These are phyloP conservation scores for Raffaelea albimanens DNA, from an alignment of 2,329 filamentous ascomycete species.

Conservation along the genomic window DNA sequence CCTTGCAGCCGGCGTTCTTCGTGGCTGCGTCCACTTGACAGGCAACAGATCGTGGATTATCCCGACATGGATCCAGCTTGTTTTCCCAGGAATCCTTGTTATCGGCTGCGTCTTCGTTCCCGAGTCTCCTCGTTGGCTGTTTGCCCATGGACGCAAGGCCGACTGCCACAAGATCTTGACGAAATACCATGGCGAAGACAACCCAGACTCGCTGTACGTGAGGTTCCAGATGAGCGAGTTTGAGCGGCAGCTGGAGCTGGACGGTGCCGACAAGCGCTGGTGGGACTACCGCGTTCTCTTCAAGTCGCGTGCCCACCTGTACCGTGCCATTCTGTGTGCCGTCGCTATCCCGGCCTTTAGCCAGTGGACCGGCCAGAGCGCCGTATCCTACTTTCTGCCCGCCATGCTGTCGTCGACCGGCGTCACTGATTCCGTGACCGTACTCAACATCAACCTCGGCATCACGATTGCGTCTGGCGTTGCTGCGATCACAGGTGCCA, in stretches of 20 bases:
- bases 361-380: conserved; percentile 35
- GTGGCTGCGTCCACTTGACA: conserved; percentile 6
- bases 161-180: conserved; percentile 22
- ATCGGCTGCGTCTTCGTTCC: conserved; percentile 12
- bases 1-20: conserved; percentile 4
- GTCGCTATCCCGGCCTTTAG: conserved; percentile 31
- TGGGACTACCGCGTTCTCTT: conserved; percentile 35
- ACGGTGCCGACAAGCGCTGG: conserved; percentile 33
- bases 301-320: conserved; percentile 22
- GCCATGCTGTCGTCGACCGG: conserved; percentile 20
- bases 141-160: conserved; percentile 14
- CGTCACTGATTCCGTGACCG: conserved; percentile 34
- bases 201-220: conserved; percentile 22
- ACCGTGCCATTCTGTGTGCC: conserved; percentile 32
- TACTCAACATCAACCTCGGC: conserved; percentile 40
- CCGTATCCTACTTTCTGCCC: conserved; percentile 38
- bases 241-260: conserved; percentile 23
- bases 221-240: conserved; percentile 15
- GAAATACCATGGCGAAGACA: conserved; percentile 42
- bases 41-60: conserved; percentile 5
- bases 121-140: conserved; percentile 19
- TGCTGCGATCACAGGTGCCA: conserved; percentile 41
- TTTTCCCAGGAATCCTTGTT: conserved; percentile 19
- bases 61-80: conserved; percentile 15
- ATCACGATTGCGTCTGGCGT: conserved; percentile 43